phyloP scores from a whole-genome alignment of 2,329 filamentous ascomycete genomes.

The Nemania bipapillata region DNA sequence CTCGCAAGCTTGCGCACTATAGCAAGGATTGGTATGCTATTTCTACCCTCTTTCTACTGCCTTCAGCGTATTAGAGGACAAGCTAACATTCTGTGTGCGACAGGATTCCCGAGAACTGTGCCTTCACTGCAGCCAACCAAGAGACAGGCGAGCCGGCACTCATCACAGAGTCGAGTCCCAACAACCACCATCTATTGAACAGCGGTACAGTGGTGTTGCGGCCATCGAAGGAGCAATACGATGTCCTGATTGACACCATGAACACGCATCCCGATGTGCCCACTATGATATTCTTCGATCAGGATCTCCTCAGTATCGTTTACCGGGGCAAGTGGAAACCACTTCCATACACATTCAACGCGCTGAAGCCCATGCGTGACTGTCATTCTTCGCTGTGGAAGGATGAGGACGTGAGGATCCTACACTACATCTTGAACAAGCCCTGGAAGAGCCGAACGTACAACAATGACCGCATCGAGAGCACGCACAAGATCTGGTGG shows the following conservation, averaged over 20 bases:
- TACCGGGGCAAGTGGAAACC: conserved; percentile 48
- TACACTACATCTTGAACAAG: conserved; percentile 51
- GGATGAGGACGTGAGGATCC: conserved; percentile 46
- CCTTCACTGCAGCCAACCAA: conserved; percentile 50
- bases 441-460: conserved; percentile 48
- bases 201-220: conserved; percentile 51
- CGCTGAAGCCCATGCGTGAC: conserved; percentile 49
- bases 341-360: conserved; percentile 49
- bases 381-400: conserved; percentile 46
- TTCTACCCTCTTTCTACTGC: not conserved
- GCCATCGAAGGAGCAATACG: conserved; percentile 48
- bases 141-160: conserved; percentile 45
- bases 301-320: conserved; percentile 49
- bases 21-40: conserved; percentile 49
- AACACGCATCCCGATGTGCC: conserved; percentile 50
- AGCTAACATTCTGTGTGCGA: conserved; percentile 6
- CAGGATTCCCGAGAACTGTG: conserved; percentile 50
- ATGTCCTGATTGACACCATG: conserved; percentile 49
- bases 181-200: conserved; percentile 53
- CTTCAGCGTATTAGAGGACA: not conserved
- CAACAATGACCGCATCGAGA: conserved; percentile 45
- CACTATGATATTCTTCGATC: conserved; percentile 50
- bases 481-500: conserved; percentile 52
- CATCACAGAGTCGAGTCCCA: conserved; percentile 45
- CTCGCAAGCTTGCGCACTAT: conserved; percentile 49